Evolutionary conservation across 2,329 filamentous ascomycete species (phyloP), one percentile per base, ranked within the genome.

Genomic region (Colletotrichum shisoi): DNA sequence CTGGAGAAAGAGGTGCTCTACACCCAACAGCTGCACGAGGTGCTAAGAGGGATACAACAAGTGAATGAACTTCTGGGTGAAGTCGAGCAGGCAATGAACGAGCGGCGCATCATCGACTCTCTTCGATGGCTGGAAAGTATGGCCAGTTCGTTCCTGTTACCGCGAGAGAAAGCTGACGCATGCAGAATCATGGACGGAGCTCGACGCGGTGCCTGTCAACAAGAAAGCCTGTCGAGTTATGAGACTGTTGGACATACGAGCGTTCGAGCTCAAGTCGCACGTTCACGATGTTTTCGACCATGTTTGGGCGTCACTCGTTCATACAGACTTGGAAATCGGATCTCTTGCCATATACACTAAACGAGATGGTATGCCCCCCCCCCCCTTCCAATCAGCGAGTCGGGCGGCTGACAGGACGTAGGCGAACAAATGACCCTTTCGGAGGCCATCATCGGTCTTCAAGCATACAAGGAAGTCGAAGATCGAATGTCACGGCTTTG

Each of bases 261-360:
- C 87, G 2, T 87, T 87, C 31, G 87, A 89, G 72, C 80, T 96
- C 63, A 89, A 89, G 69, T 83, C 85, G 2, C 83, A 85, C 21
- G 84, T 95, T 24, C 85, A 88, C 64, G 85, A 90, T 46, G 85
- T 87, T 9, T 84, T 95, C 45, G 85, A 87, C 49, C 82, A 83
- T 62, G 84, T 89, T n/a, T 97, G 93, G 92, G 85, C 85, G 65
- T 80, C 83, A 0, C 80, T 94, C 49, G 80, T 96, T 13, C 78
- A 82, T 1, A 78, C 93, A 19, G 87, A 94, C 72, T 76, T 81
- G 0, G 80, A 85, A 24, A 77, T 80, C 9, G 80, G 81, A 9
- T 82, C 78, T 52, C 78, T 95, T 8, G 83, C 80, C 0, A 83
- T 96, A 40, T 80, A 80, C 31, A 79, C 84, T 13, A 78, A 77